Conservation (phyloP, 768 basidiomycete genomes). For the Nidularia sp. region DNA sequence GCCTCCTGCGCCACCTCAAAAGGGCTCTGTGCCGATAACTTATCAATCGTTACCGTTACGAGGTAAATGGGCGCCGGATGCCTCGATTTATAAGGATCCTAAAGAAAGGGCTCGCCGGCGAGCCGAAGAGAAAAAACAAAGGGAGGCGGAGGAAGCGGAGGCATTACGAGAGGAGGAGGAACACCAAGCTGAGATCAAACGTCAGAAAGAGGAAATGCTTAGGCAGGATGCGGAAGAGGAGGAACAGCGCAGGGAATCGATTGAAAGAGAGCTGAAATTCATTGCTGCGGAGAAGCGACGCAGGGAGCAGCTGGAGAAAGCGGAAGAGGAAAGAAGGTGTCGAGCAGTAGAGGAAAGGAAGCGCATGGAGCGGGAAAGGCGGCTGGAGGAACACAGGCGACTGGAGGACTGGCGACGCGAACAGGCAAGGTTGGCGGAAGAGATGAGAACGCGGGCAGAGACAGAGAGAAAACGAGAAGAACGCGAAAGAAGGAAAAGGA, state of each 20-base stretch:
- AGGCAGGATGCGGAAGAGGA: conserved; percentile 42
- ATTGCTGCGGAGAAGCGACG: conserved; percentile 31
- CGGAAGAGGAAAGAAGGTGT: conserved; percentile 41
- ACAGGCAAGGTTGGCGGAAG: conserved; percentile 39
- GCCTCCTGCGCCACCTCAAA: background rate
- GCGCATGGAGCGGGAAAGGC: conserved; percentile 38
- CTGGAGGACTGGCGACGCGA: conserved; percentile 51
- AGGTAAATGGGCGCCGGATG: conserved; percentile 31
- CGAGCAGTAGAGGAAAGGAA: conserved; percentile 45
- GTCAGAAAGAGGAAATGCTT: conserved; percentile 36
- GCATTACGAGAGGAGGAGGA: conserved; percentile 40
- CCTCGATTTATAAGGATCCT: conserved; percentile 19
- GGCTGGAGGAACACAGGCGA: conserved; percentile 45
- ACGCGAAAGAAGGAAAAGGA: conserved; percentile 39
- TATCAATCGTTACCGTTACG: conserved; percentile 20
- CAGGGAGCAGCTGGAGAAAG: conserved; percentile 33
- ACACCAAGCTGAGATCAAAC: conserved; percentile 32
- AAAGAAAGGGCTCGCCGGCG: conserved; percentile 26
- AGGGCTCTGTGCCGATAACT: background rate
- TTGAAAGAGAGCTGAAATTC: conserved; percentile 36
- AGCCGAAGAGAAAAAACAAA: conserved; percentile 22
- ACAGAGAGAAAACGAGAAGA: conserved; percentile 36
- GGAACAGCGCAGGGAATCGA: conserved; percentile 26
- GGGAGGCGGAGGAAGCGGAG: conserved; percentile 39
- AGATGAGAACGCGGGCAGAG: conserved; percentile 38